A percentile compares a stretch with the other conserved stretches of the same genome.
phyloP scores from a whole-genome alignment of 495 filamentous ascomycete genomes.

The Penicillium ucsense region DNA sequence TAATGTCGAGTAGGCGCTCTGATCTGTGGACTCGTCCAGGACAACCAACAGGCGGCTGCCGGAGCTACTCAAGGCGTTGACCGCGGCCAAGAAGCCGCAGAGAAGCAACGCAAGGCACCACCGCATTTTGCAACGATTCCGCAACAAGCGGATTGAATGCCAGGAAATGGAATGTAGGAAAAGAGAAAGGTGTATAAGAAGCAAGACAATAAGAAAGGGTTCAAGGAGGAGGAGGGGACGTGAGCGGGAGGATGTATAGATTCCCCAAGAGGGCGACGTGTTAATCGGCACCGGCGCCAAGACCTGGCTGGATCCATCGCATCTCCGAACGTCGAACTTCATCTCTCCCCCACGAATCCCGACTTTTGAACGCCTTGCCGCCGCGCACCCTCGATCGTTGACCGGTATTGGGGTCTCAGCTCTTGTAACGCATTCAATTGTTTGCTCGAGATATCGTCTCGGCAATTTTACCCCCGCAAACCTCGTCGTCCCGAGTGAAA shows the following conservation, averaged over 20 bases:
- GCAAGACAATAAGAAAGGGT: too few relatives aligned
- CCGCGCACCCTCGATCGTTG: constrained; percentile 3
- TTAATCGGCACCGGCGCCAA: constrained; percentile 37
- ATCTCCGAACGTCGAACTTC: constrained; percentile 27
- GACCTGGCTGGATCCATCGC: constrained; percentile 28
- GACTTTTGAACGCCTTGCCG: constrained; percentile 11
- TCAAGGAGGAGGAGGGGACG: constrained; percentile 9
- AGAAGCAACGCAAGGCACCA: constrained; percentile 62
- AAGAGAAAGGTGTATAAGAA: background rate
- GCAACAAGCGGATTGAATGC: constrained; percentile 27
- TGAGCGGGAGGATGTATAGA: constrained; percentile 12
- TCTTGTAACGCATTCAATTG: background rate
- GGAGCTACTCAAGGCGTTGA: constrained; percentile 67
- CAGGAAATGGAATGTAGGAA: constrained; percentile 3
- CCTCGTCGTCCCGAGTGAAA: background rate
- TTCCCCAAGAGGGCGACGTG: constrained; percentile 38
- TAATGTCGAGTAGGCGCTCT: constrained; percentile 71
- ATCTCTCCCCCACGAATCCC: constrained; percentile 18
- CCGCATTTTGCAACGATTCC: constrained; percentile 52
- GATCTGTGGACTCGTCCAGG: constrained; percentile 71
- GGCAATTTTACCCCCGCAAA: constrained; percentile 2
- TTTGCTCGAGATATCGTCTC: background rate
- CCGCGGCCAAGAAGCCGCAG: constrained; percentile 52
- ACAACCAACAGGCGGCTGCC: constrained; percentile 80
- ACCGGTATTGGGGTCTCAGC: constrained; percentile 4